phyloP scores from a whole-genome alignment of 2,329 filamentous ascomycete species.

The Byssochlamys sp. region DNA sequence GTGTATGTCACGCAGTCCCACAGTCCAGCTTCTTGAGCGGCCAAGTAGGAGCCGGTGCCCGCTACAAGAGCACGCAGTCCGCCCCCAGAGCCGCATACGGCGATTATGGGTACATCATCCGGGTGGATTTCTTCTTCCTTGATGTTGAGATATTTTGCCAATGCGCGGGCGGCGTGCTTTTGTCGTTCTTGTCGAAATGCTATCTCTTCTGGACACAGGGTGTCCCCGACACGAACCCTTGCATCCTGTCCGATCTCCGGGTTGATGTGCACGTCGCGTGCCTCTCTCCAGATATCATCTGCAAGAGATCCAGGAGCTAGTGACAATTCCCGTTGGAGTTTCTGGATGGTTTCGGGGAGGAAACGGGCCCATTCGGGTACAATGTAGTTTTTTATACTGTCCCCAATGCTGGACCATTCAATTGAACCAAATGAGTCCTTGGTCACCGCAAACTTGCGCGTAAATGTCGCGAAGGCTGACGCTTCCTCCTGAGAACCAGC shows the following conservation, averaged over 20 bases:
- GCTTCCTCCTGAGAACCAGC: slow-evolving; percentile 10
- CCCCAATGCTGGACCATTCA: slow-evolving; percentile 38
- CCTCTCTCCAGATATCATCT: slow-evolving; percentile 86
- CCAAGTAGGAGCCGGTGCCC: slow-evolving; percentile 76
- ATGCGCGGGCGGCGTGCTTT: slow-evolving; percentile 57
- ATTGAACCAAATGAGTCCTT: slow-evolving; percentile 31
- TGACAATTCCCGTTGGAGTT: slow-evolving; percentile 78
- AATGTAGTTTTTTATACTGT: slow-evolving; percentile 58
- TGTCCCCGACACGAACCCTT: slow-evolving; percentile 67
- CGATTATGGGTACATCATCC: slow-evolving; percentile 85
- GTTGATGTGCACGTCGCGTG: slow-evolving; percentile 70
- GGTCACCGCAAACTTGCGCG: slow-evolving; percentile 34
- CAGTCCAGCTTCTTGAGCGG: slow-evolving; percentile 72
- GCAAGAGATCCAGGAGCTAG: slow-evolving; percentile 80
- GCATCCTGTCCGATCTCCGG: slow-evolving; percentile 81
- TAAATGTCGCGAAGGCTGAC: slow-evolving; percentile 43
- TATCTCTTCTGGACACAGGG: slow-evolving; percentile 75
- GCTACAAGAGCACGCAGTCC: slow-evolving; percentile 83
- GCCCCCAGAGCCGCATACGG: slow-evolving; percentile 87
- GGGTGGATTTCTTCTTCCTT: slow-evolving; percentile 74
- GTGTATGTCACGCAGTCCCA: slow-evolving; percentile 94
- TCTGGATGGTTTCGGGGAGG: slow-evolving; percentile 66
- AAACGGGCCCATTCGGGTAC: slow-evolving; percentile 72
- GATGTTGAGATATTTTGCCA: slow-evolving; percentile 74
- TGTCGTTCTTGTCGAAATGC: slow-evolving; percentile 62